These are phyloP conservation scores for Neolentinus lepideus DNA, from an alignment of 1,284 basidiomycete species.

Conservation along the genomic window DNA sequence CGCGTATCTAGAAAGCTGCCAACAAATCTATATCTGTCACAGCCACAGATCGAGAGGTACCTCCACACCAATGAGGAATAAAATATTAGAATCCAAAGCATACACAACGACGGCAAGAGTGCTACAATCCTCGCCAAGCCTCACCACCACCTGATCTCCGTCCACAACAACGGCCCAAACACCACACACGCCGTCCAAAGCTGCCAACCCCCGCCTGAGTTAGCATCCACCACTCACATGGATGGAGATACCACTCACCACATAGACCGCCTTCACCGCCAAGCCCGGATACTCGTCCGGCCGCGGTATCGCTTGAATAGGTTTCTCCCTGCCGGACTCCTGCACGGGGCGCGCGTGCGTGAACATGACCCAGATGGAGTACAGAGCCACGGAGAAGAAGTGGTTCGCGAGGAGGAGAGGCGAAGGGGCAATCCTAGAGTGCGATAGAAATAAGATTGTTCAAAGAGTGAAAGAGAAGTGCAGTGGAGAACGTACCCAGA, in stretches of 20 bases:
- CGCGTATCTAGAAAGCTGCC: constrained; percentile 1
- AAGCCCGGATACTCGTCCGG: constrained; percentile 57
- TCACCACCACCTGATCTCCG: constrained; percentile 62
- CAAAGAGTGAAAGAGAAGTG: constrained; percentile 2
- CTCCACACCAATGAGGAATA: background rate
- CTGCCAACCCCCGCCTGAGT: constrained; percentile 29
- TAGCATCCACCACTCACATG: constrained; percentile 6
- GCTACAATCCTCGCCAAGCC: constrained; percentile 9
- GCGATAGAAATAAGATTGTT: constrained; percentile 14
- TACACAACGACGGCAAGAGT: background rate
- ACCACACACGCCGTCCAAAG: constrained; percentile 87
- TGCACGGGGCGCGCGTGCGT: constrained; percentile 45
- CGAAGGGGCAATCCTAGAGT: constrained; percentile 69
- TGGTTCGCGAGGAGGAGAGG: constrained; percentile 81
- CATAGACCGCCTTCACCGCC: constrained; percentile 40
- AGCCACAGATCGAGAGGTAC: background rate
- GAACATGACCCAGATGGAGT: constrained; percentile 86
- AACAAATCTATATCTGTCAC: background rate
- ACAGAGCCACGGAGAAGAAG: constrained; percentile 95
- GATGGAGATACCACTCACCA: constrained; percentile 40
- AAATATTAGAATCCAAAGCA: background rate
- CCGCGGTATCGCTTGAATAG: constrained; percentile 30
- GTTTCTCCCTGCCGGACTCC: constrained; percentile 23
- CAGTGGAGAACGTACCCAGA: constrained; percentile 52
- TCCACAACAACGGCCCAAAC: constrained; percentile 81